phyloP scores from a whole-genome alignment of 106 monocot species.

The Alisma plantagoaquatica region DNA sequence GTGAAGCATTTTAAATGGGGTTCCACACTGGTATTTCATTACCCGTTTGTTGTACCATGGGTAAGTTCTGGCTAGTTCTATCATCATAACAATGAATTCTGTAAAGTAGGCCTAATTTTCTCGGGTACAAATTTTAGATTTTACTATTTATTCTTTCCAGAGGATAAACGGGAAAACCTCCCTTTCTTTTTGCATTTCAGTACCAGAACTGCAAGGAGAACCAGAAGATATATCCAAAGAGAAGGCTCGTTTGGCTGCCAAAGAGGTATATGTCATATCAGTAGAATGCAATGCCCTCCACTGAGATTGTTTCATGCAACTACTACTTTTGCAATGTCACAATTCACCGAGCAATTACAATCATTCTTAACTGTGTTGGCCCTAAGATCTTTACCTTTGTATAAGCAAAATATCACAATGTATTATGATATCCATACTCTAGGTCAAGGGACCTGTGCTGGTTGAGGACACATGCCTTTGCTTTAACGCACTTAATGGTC shows the following conservation, averaged over 20 bases:
- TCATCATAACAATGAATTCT: too few relatives aligned
- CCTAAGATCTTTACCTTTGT: too few relatives aligned
- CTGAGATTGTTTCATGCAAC: not conserved
- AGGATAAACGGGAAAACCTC: too few relatives aligned
- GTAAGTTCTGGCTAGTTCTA: too few relatives aligned
- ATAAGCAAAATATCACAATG: not conserved
- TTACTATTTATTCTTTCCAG: too few relatives aligned
- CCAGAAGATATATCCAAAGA: constrained; percentile 94
- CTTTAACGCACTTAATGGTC: constrained; percentile 92
- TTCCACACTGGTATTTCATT: too few relatives aligned
- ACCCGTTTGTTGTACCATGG: too few relatives aligned
- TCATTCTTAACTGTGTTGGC: not conserved
- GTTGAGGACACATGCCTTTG: constrained; percentile 97
- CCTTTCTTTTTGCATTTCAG: constrained; percentile 22
- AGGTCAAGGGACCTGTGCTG: constrained; percentile 93
- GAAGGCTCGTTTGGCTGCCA: constrained; percentile 84
- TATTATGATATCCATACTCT: not conserved
- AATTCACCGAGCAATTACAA: not conserved
- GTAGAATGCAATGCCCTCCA: not conserved
- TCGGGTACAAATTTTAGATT: too few relatives aligned
- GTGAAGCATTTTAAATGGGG: too few relatives aligned
- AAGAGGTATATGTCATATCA: constrained; percentile 28
- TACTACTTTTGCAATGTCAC: constrained; percentile 1
- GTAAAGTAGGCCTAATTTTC: too few relatives aligned
- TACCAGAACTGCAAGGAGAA: constrained; percentile 97